Percentiles rank a stretch among this genome's conserved stretches.
These are phyloP conservation scores for Lophium mytilinum DNA, from an alignment of 495 filamentous ascomycete species.

Conservation along the genomic window DNA sequence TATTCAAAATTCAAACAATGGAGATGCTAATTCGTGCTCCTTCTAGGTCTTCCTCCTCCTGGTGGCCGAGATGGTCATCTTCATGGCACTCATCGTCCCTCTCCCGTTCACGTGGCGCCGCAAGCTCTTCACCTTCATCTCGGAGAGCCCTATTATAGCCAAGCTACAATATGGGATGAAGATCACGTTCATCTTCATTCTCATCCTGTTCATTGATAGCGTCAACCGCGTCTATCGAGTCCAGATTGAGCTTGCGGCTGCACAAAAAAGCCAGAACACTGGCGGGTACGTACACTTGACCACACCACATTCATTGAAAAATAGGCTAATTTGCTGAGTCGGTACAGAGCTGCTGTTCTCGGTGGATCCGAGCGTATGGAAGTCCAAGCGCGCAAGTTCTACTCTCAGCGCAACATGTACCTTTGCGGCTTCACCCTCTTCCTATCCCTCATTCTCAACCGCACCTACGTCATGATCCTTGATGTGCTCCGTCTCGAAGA, in stretches of 20 bases:
- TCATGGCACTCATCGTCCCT: constrained; percentile 85
- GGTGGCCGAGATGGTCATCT: constrained; percentile 87
- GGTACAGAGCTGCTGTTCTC: constrained; percentile 49
- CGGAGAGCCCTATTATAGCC: constrained; percentile 75
- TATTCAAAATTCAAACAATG: neutral
- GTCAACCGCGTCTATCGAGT: constrained; percentile 98
- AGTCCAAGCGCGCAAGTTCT: constrained; percentile 98
- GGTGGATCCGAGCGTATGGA: constrained; percentile 91
- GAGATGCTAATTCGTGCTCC: constrained; percentile 18
- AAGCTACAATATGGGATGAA: constrained; percentile 75
- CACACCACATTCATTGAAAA: constrained; percentile 25
- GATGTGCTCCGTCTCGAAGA: constrained; percentile 90
- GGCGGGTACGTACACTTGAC: constrained; percentile 34
- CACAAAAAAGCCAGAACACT: constrained; percentile 47
- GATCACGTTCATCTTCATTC: constrained; percentile 97
- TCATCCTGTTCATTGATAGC: constrained; percentile 96
- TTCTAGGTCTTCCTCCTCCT: constrained; percentile 83
- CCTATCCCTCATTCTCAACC: constrained; percentile 97
- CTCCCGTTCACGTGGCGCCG: constrained; percentile 79
- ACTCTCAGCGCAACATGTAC: constrained; percentile 99
- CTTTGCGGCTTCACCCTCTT: constrained; percentile 99
- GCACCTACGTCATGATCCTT: constrained; percentile 95
- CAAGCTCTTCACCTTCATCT: constrained; percentile 88
- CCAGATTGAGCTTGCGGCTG: constrained; percentile 69
- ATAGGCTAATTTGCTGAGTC: constrained; percentile 6